phyloP scores from a whole-genome alignment of 768 basidiomycete genomes.

The Lactarius vividus region DNA sequence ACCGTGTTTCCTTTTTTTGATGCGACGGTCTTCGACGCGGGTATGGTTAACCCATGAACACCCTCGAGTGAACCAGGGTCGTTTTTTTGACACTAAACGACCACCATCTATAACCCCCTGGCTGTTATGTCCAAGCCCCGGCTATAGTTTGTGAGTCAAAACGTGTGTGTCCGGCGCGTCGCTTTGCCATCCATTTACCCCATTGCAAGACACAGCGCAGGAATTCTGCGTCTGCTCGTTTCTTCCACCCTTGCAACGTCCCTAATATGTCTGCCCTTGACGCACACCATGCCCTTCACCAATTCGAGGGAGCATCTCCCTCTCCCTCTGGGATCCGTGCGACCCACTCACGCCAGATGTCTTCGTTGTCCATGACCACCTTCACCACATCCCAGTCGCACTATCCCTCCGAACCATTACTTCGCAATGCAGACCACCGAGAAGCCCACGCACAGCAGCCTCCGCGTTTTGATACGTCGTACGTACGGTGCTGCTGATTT shows the following conservation, averaged over 20 bases:
- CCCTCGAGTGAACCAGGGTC: neutral
- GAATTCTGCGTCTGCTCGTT: neutral
- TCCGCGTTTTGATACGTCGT: constrained; percentile 42
- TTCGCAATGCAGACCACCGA: constrained; percentile 36
- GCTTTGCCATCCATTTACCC: neutral
- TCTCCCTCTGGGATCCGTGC: constrained; percentile 3
- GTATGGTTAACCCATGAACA: neutral
- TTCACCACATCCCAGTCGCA: constrained; percentile 33
- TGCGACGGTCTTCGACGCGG: constrained; percentile 8
- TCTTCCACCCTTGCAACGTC: neutral
- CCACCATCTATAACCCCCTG: constrained; percentile 8
- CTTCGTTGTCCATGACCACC: constrained; percentile 34
- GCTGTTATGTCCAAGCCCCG: neutral
- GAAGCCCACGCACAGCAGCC: constrained; percentile 41
- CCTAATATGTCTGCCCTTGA: constrained; percentile 20
- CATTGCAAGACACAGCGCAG: neutral
- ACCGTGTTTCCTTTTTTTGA: constrained; percentile 18
- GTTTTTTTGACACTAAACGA: constrained; percentile 8
- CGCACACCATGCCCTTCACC: constrained; percentile 5
- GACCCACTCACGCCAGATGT: constrained; percentile 31
- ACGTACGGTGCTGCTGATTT: constrained; percentile 34
- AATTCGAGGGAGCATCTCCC: constrained; percentile 2
- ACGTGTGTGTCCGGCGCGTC: constrained; percentile 5
- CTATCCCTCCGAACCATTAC: constrained; percentile 35
- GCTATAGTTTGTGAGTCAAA: constrained; percentile 2